Evolutionary conservation across 805 yeast species (phyloP).

Genomic region (Ogataea neopini): DNA sequence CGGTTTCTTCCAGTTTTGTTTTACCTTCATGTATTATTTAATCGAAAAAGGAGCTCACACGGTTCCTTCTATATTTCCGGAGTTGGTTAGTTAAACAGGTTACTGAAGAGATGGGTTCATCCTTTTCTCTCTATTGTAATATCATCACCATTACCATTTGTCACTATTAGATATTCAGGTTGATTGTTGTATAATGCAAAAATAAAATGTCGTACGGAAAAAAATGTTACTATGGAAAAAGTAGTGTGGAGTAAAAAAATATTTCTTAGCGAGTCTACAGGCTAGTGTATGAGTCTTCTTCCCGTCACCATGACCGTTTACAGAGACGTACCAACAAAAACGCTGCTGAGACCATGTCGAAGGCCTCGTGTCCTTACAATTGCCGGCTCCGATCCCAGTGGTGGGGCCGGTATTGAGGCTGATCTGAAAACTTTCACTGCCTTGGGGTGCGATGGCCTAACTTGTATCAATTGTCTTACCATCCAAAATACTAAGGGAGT

Average conservation of each 20-base stretch:
- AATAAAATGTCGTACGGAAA: slow-evolving; percentile 4
- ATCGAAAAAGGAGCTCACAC: slow-evolving; percentile 6
- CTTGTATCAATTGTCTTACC: slow-evolving; percentile 77
- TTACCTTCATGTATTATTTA: slow-evolving; percentile 9
- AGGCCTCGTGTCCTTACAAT: slow-evolving; percentile 44
- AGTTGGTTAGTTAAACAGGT: neutral
- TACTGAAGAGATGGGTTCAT: neutral
- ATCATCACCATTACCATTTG: neutral
- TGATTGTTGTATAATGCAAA: slow-evolving; percentile 3
- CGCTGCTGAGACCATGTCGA: neutral
- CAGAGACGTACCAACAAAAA: neutral
- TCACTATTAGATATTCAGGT: slow-evolving; percentile 2
- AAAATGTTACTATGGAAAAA: neutral
- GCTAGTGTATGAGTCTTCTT: too few relatives aligned
- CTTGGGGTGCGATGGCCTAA: slow-evolving; percentile 72
- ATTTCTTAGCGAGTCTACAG: neutral
- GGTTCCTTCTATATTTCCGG: slow-evolving; percentile 8
- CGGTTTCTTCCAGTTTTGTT: slow-evolving; percentile 8
- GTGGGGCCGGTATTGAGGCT: slow-evolving; percentile 93
- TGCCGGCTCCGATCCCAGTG: slow-evolving; percentile 84
- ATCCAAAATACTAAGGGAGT: slow-evolving; percentile 69
- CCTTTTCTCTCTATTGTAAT: neutral
- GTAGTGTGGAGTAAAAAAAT: neutral
- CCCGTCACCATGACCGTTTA: neutral
- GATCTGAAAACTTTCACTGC: slow-evolving; percentile 79